Base-by-base conservation (phyloP, 2,329 filamentous ascomycete species). In the Rutstroemia sp. region DNA sequence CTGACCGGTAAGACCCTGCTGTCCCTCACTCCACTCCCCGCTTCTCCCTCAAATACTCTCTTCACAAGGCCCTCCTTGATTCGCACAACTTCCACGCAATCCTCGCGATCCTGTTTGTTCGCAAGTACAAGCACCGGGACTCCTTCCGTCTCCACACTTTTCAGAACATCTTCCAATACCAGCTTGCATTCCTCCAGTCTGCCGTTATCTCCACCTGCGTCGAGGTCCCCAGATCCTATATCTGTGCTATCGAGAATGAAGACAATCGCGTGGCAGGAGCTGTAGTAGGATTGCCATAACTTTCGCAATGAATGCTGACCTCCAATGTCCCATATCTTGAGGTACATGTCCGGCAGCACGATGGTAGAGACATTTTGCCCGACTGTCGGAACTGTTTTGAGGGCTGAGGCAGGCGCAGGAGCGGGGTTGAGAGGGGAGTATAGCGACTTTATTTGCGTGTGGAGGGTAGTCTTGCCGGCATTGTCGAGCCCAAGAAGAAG, bases 241-340 rank as follows among this genome's bases (percentile, higher is more conserved):
- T 99, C 94, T 45, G 90, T 90, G 71, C 87, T 92, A 74, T 99
- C 94, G 67, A 99, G 90, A 58, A 99, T 91, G 73, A 97, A 99
- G 61, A 99, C 89, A 67, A 99, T 96, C 63, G 94, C 94, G 72
- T 99, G 94, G 68, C 91, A 95, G 71, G 84, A 89, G 51, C 84
- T 79, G 77, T 96, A 99, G 76, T 99, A 99, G 72, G 86, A 90
- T 72, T 96, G 90, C 94, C 94, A 99, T 34, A 97, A 82, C 61
- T 87, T 87, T 60, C 94, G 86, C 69, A 99, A 81, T 27, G 83
- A 87, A 68, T 94, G 84, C 73, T 99, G 94, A 6, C 94, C 94
- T 62, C 94, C 94, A 0, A 99, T 90, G 70, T 99, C 94, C 94
- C 94, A 97, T 66, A 99, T 88, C 77, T 96, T 96, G 69, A 99